These are phyloP conservation scores for Plantago rigida DNA, from an alignment of 305 asterid genomes.

Conservation along the genomic window DNA sequence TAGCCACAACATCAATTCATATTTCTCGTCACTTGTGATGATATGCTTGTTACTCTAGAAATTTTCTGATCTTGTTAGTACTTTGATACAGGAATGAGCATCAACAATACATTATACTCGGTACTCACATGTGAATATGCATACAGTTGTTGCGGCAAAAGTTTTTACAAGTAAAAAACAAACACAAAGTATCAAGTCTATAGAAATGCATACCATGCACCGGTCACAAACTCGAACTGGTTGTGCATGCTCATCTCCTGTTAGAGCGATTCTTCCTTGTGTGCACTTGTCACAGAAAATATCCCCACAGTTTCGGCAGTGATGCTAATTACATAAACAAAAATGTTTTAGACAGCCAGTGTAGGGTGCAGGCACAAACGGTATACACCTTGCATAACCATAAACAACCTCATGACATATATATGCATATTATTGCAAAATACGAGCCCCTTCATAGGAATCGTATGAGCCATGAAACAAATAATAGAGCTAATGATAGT, in stretches of 20 bases:
- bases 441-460: no score
- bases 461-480: no score
- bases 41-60: no score
- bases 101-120: no score
- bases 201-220: constrained; percentile 61
- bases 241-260: constrained; percentile 69
- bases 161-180: not conserved
- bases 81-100: no score
- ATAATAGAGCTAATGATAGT: no score
- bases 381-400: not conserved
- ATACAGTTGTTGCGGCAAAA: not conserved
- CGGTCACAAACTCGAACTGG: constrained; percentile 82
- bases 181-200: not conserved
- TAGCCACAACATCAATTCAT: no score
- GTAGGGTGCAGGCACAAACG: constrained; percentile 11
- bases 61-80: no score
- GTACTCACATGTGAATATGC: not conserved
- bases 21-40: no score
- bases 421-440: no score
- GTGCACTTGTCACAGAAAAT: constrained; percentile 92
- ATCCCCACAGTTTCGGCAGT: constrained; percentile 88
- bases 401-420: no score
- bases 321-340: constrained; percentile 49
- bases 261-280: constrained; percentile 79
- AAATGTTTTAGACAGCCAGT: constrained; percentile 8